Percentiles rank a stretch among this genome's conserved stretches.
Conservation (phyloP, 2,329 filamentous ascomycete genomes). For the Ustulina deusta region DNA sequence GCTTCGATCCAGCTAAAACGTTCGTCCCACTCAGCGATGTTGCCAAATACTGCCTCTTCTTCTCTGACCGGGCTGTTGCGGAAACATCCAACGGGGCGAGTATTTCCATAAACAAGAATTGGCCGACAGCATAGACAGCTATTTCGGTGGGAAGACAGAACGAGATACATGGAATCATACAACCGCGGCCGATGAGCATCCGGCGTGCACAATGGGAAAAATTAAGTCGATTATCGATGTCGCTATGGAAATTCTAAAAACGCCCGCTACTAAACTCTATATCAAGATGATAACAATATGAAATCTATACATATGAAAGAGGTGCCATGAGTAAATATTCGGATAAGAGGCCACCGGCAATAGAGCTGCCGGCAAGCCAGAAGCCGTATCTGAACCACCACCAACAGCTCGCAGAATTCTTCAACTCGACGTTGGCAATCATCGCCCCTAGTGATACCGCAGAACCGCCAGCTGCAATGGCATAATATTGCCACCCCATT, state of each 20-base stretch:
- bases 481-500: slow-evolving; percentile 42
- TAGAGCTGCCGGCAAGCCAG: slow-evolving; percentile 49
- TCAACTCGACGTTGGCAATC: slow-evolving; percentile 48
- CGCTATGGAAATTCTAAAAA: slow-evolving; percentile 11
- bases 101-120: slow-evolving; percentile 46
- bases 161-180: neutral
- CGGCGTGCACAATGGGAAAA: neutral
- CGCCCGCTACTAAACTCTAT: slow-evolving; percentile 13
- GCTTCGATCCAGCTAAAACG: slow-evolving; percentile 46
- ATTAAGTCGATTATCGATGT: slow-evolving; percentile 17
- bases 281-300: neutral
- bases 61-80: slow-evolving; percentile 42
- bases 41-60: slow-evolving; percentile 51
- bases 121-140: slow-evolving; percentile 37
- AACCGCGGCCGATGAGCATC: neutral
- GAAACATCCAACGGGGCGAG: slow-evolving; percentile 41
- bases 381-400: slow-evolving; percentile 52
- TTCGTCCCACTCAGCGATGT: slow-evolving; percentile 52
- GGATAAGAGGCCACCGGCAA: slow-evolving; percentile 45
- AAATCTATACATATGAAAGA: slow-evolving; percentile 20
- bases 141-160: neutral
- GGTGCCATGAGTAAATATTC: slow-evolving; percentile 34
- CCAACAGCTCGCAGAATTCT: slow-evolving; percentile 49
- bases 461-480: slow-evolving; percentile 45
- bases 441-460: slow-evolving; percentile 46